phyloP scores from a whole-genome alignment of 768 basidiomycete genomes.

The Calvatia gigantea region DNA sequence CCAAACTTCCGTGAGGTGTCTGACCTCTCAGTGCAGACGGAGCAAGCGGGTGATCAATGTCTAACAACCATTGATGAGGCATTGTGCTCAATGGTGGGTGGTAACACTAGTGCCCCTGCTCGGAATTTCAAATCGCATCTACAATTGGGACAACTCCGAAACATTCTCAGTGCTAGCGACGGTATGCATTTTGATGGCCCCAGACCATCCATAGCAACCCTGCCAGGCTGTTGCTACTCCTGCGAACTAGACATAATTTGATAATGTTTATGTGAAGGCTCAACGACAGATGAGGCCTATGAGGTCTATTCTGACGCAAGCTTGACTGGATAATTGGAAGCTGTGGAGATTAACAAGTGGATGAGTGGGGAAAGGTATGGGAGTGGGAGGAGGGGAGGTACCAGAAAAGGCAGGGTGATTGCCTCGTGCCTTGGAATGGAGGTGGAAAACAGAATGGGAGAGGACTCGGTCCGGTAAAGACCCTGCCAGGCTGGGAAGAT shows the following conservation, averaged over 20 bases:
- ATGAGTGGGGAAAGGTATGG: neutral
- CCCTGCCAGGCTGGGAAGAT: constrained; percentile 1
- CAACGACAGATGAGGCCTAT: neutral
- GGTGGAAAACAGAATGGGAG: neutral
- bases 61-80: too few species aligned
- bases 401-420: neutral
- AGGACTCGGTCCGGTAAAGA: constrained; percentile 2
- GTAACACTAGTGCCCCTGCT: neutral
- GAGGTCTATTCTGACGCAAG: neutral
- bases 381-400: neutral
- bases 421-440: constrained; percentile 9
- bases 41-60: too few species aligned
- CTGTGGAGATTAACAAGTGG: neutral
- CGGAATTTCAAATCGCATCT: neutral
- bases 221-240: constrained; percentile 17
- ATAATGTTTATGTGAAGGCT: neutral
- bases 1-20: too few species aligned
- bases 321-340: neutral
- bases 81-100: neutral
- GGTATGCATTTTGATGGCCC: constrained; percentile 11
- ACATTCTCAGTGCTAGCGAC: neutral
- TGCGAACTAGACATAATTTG: constrained; percentile 7
- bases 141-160: neutral
- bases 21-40: neutral
- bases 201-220: neutral